Conservation (phyloP, 345 rosid species). For the Pseudoturritis turrita region DNA sequence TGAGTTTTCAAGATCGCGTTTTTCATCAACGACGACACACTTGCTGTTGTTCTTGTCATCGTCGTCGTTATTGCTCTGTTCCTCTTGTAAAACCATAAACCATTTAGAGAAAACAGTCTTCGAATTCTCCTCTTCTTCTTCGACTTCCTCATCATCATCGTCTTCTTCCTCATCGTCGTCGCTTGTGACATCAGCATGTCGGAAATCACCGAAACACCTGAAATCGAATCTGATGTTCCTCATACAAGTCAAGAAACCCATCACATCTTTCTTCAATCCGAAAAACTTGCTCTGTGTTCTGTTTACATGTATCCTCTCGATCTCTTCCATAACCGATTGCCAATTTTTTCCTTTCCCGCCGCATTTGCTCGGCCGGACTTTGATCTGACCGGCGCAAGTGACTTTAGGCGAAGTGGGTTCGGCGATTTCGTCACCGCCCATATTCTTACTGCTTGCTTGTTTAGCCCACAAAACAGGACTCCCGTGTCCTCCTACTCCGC, state of each 20-base stretch:
- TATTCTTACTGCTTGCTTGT: conserved; percentile 41
- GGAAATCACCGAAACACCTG: conserved; percentile 62
- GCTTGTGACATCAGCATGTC: conserved; percentile 38
- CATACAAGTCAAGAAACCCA: conserved; percentile 72
- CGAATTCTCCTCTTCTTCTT: conserved; percentile 34
- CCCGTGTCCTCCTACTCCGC: conserved; percentile 9
- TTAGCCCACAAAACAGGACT: conserved; percentile 74
- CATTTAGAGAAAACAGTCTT: conserved; percentile 65
- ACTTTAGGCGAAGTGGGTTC: conserved; percentile 94
- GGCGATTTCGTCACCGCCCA: conserved; percentile 40
- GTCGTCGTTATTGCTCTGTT: conserved; percentile 28
- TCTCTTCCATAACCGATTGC: conserved; percentile 83
- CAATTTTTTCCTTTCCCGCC: conserved; percentile 45
- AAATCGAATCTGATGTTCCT: conserved; percentile 53
- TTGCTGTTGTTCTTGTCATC: conserved; percentile 11
- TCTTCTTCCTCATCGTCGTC: conserved; percentile 46
- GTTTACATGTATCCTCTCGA: conserved; percentile 50
- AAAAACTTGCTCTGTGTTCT: conserved; percentile 44
- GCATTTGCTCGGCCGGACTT: conserved; percentile 57
- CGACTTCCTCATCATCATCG: conserved; percentile 35
- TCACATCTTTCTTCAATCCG: conserved; percentile 67
- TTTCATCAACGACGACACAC: not conserved
- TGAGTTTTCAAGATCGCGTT: not conserved
- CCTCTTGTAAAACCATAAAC: conserved; percentile 76
- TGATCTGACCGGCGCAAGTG: conserved; percentile 95